A percentile compares a stretch with the other conserved stretches of the same genome.
These are phyloP conservation scores for Galeopsis tetrahit DNA, from an alignment of 257 asterid genomes.

Conservation along the genomic window DNA sequence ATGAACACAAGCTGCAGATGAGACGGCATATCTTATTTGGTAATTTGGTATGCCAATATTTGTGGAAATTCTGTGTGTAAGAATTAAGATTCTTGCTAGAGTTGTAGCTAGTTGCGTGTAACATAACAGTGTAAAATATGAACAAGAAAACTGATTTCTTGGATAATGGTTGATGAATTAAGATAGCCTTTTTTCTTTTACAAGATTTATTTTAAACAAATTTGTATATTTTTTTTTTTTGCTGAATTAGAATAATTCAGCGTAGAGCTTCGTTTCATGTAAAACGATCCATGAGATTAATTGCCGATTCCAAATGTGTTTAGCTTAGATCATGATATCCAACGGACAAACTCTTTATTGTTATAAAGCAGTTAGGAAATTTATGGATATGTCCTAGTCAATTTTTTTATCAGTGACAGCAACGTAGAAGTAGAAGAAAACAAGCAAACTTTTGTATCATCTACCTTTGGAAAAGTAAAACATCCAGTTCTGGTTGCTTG, in stretches of 20 bases:
- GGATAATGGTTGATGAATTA: constrained; percentile 1
- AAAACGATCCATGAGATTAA: background rate
- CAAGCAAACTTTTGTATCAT: background rate
- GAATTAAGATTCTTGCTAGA: constrained; percentile 20
- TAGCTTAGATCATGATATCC: constrained; percentile 34
- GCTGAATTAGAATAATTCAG: too few species aligned
- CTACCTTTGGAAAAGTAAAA: constrained; percentile 27
- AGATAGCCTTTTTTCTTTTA: background rate
- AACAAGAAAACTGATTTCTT: constrained; percentile 28
- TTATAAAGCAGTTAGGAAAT: constrained; percentile 49
- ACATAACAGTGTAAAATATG: constrained; percentile 4
- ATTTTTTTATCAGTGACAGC: background rate
- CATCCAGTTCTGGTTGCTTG: constrained; percentile 40
- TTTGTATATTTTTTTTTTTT: too few species aligned
- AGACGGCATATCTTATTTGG: constrained; percentile 6
- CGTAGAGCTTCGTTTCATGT: background rate
- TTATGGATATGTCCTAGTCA: constrained; percentile 10
- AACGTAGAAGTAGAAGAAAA: constrained; percentile 13
- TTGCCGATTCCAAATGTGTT: constrained; percentile 19
- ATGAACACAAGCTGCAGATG: constrained; percentile 15
- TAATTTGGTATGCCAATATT: constrained; percentile 3
- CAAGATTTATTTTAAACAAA: too few species aligned
- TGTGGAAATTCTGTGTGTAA: constrained; percentile 9
- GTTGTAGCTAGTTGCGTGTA: background rate
- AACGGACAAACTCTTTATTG: constrained; percentile 45